Conservation (phyloP, 306 rosid species). For the Begonia fuchsioides region DNA sequence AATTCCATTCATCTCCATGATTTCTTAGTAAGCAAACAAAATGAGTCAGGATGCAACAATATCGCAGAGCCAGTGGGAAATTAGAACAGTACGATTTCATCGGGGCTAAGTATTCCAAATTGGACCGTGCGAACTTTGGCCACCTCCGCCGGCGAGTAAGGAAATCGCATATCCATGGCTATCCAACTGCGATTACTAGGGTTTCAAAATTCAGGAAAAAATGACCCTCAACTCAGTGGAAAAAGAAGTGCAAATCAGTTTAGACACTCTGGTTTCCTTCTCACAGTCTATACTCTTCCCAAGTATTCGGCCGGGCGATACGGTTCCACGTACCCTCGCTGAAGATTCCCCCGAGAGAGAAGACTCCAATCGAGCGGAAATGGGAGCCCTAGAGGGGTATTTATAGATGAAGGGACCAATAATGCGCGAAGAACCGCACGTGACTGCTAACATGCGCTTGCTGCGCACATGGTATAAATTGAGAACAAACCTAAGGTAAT, state of each 20-base stretch:
- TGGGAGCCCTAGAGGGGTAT: not conserved
- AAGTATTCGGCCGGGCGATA: not conserved
- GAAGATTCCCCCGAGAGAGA: slow-evolving; percentile 15
- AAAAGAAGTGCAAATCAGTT: too few relatives aligned
- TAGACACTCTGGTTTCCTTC: not conserved
- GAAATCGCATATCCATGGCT: slow-evolving; percentile 92
- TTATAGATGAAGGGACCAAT: slow-evolving; percentile 33
- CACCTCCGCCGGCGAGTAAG: slow-evolving; percentile 94
- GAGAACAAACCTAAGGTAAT: too few relatives aligned
- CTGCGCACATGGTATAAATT: not conserved
- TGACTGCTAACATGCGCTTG: slow-evolving; percentile 14
- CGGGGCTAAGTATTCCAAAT: slow-evolving; percentile 89
- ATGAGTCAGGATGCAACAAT: not conserved
- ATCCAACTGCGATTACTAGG: slow-evolving; percentile 14
- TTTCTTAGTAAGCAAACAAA: slow-evolving; percentile 3
- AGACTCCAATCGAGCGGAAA: fast-evolving
- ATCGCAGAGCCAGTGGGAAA: not conserved
- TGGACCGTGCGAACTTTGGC: slow-evolving; percentile 84
- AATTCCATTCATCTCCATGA: not conserved
- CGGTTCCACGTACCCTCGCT: slow-evolving; percentile 13
- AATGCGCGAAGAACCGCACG: not conserved
- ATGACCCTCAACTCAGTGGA: slow-evolving; percentile 9
- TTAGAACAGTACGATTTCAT: slow-evolving; percentile 52
- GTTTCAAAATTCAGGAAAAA: slow-evolving; percentile 21
- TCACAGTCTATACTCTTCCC: not conserved